Conservation (phyloP, 2,329 filamentous ascomycete genomes). For the Metarhizium anisopliae region DNA sequence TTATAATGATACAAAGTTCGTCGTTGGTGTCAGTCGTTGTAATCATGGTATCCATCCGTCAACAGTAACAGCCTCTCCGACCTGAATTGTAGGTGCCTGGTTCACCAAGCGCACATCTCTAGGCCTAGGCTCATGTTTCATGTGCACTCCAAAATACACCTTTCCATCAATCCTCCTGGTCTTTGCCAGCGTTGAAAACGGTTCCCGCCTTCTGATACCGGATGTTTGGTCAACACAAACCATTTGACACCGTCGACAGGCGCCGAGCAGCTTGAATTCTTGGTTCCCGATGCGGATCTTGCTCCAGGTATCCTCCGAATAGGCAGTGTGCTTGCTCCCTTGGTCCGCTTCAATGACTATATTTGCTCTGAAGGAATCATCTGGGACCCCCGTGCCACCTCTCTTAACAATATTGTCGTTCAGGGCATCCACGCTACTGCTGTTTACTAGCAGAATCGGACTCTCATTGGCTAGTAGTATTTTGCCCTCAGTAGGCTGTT, state of each 20-base stretch:
- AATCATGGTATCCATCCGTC: conserved; percentile 5
- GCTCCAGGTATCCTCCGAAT: conserved; percentile 74
- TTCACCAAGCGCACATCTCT: conserved; percentile 9
- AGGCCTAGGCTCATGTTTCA: conserved; percentile 36
- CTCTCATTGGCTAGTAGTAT: conserved; percentile 90
- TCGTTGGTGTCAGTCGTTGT: neutral
- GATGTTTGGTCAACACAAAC: conserved; percentile 86
- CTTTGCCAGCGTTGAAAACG: conserved; percentile 80
- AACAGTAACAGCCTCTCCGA: conserved; percentile 36
- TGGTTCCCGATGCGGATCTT: conserved; percentile 56
- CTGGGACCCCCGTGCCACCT: conserved; percentile 56
- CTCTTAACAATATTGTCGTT: conserved; percentile 60
- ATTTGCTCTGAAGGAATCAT: conserved; percentile 81
- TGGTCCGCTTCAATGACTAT: conserved; percentile 53
- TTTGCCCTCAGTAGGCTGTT: conserved; percentile 31
- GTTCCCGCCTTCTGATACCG: conserved; percentile 69
- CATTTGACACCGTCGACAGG: conserved; percentile 90
- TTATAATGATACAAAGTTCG: neutral
- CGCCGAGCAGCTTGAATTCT: conserved; percentile 64
- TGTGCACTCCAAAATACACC: conserved; percentile 83
- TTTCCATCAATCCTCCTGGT: conserved; percentile 76
- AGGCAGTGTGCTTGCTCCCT: conserved; percentile 39
- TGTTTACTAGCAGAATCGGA: conserved; percentile 77
- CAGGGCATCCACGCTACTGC: conserved; percentile 67
- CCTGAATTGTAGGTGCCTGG: conserved; percentile 31